Evolutionary conservation across 148 eudicot species (phyloP).

Genomic region (Spergularia marina): DNA sequence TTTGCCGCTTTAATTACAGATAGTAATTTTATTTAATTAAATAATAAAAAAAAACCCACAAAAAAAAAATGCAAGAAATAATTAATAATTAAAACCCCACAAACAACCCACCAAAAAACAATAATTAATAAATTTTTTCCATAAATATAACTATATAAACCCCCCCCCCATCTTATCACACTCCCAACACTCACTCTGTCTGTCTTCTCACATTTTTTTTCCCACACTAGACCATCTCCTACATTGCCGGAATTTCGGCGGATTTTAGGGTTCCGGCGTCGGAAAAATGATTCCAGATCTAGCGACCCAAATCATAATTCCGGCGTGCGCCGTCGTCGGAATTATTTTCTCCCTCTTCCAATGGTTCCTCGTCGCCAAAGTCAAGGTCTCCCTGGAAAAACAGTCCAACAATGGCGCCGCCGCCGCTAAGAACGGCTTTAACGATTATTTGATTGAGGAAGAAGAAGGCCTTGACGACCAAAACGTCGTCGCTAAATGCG

Average conservation of each 20-base stretch:
- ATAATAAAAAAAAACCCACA: not conserved
- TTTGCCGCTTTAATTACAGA: no score
- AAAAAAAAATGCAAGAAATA: no score
- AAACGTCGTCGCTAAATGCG: slow-evolving; percentile 57
- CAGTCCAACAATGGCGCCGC: slow-evolving; percentile 26
- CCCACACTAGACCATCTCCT: not conserved
- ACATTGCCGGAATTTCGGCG: slow-evolving; percentile 17
- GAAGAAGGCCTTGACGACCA: slow-evolving; percentile 66
- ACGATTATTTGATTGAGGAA: slow-evolving; percentile 61
- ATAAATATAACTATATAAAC: slow-evolving; percentile 14
- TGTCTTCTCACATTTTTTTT: not conserved
- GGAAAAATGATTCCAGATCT: slow-evolving; percentile 54
- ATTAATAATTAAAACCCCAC: no score
- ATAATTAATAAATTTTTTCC: not conserved
- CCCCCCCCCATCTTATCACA: slow-evolving; percentile 1
- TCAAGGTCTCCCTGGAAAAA: slow-evolving; percentile 44
- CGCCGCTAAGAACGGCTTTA: slow-evolving; percentile 43
- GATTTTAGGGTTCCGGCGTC: slow-evolving; percentile 21
- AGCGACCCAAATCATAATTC: slow-evolving; percentile 59
- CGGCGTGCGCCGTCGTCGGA: slow-evolving; percentile 69
- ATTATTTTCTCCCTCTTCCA: slow-evolving; percentile 61
- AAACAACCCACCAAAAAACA: not conserved
- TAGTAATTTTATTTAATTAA: no score
- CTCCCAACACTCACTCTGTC: not conserved
- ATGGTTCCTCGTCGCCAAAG: slow-evolving; percentile 60